These are phyloP conservation scores for Articulospora tetracladia DNA, from an alignment of 495 filamentous ascomycete genomes.

Conservation along the genomic window DNA sequence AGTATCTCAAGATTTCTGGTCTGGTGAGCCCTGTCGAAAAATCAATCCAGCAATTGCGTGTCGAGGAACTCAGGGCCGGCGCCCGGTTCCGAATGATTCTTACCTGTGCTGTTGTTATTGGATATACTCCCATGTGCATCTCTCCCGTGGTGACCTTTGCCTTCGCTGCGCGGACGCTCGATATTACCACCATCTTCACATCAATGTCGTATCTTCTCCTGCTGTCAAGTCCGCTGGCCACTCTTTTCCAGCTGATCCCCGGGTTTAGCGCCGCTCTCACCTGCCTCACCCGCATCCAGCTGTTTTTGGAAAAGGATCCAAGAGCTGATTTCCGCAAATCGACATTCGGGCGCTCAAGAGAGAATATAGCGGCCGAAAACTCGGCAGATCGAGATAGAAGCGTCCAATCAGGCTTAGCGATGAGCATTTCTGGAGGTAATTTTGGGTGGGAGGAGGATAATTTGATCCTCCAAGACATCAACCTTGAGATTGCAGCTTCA, in stretches of 20 bases:
- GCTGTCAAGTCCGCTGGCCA: constrained; percentile 26
- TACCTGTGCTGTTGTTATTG: too few relatives aligned
- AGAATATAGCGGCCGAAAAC: too few relatives aligned
- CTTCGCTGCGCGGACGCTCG: neutral
- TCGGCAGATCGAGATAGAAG: too few relatives aligned
- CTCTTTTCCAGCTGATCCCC: constrained; percentile 28
- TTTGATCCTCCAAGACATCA: neutral
- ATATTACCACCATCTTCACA: constrained; percentile 13
- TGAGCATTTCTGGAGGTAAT: neutral
- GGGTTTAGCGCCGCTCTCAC: constrained; percentile 22
- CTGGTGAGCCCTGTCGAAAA: constrained; percentile 21
- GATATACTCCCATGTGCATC: too few relatives aligned
- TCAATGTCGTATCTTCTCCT: constrained; percentile 32
- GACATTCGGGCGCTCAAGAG: too few relatives aligned
- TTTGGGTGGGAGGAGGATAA: neutral
- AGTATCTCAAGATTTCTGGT: neutral
- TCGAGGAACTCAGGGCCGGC: neutral
- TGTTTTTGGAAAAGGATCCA: constrained; percentile 17
- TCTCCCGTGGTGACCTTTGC: too few relatives aligned
- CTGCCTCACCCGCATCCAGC: constrained; percentile 34
- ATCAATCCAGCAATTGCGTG: neutral
- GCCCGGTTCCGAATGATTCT: neutral
- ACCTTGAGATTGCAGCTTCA: neutral
- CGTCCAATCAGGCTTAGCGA: neutral
- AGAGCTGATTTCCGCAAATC: neutral